Base-by-base conservation (phyloP, 106 monocot species). In the Allium sativum region DNA sequence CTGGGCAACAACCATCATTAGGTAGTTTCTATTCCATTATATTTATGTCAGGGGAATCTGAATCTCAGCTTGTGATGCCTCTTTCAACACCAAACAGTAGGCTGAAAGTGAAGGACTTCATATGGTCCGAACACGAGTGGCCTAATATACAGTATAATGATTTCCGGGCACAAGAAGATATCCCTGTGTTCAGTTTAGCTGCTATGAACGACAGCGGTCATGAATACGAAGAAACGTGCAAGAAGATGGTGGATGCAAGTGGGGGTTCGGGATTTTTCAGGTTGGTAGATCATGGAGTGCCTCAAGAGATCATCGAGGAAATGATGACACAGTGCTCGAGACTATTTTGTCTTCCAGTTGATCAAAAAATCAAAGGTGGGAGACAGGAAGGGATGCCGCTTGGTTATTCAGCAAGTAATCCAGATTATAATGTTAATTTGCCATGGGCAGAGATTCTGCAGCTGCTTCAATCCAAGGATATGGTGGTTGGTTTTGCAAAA, bases 401-500 rank as follows among this genome's bases (percentile, higher is more conserved):
- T 3, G 67, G 67, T 9, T 68, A 56, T n/a, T 55, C 67, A 7
- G 67, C 67, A 10, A 68, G 55, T 19, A 68, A 68, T 53, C 55
- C 56, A 19, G 67, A 68, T 56, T 68, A 68, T 15, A 16, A 6
- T 6, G 42, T n/a, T 6, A 56, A 68, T 12, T 22, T 56, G 56
- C 67, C 67, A 10, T 68, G 67, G 67, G 67, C 56, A 6, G 67
- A 68, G 67, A 45, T 56, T 53, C 42, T 56, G 8, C 67, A 67
- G 56, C 44, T 67, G 13, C 55, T 67, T 44, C 55, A 56, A 16
- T 68, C 44, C 6, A 20, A 52, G 12, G 12, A 56, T 8, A 7
- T 13, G 44, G 55, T 67, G 19, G 20, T 68, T 2, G 55, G 22
- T 21, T 68, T 68, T 21, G 67, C 56, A 15, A 11, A 45, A 17